These are phyloP conservation scores for Scutellaria galericulata DNA, from an alignment of 257 asterid genomes.

Conservation along the genomic window DNA sequence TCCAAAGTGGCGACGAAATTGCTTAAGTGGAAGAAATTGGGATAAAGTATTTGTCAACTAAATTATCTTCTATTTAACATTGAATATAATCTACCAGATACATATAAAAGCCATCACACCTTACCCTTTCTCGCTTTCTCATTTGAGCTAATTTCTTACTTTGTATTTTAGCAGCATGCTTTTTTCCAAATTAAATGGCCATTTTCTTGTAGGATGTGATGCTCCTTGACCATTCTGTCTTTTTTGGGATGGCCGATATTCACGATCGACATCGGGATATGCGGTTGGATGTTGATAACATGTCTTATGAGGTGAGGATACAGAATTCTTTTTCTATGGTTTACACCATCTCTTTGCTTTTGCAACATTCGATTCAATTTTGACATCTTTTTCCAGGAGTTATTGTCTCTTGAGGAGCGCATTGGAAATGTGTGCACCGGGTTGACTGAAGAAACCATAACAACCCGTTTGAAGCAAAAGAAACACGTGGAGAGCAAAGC, in stretches of 20 bases:
- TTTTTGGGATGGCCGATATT: conserved; percentile 60
- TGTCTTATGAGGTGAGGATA: conserved; percentile 68
- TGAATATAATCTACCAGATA: background rate
- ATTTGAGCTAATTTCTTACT: conserved; percentile 10
- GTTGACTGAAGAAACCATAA: conserved; percentile 56
- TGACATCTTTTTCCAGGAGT: conserved; percentile 47
- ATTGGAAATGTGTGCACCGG: conserved; percentile 79
- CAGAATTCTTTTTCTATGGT: background rate
- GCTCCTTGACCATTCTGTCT: conserved; percentile 61
- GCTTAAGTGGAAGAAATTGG: background rate
- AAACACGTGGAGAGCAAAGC: conserved; percentile 28
- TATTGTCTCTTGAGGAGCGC: conserved; percentile 71
- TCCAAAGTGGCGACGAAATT: background rate
- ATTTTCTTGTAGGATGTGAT: conserved; percentile 50
- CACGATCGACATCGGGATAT: conserved; percentile 71
- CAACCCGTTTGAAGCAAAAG: conserved; percentile 50
- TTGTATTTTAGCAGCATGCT: background rate
- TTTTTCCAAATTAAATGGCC: conserved; percentile 15
- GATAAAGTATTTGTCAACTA: background rate
- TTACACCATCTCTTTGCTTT: background rate
- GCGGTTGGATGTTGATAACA: conserved; percentile 76
- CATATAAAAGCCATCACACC: too few relatives aligned
- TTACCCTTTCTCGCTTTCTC: background rate
- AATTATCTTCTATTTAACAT: conserved; percentile 4
- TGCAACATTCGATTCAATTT: conserved; percentile 12